Percentiles rank a stretch among this genome's conserved stretches.
phyloP scores from a whole-genome alignment of 805 yeast species.

The Suhomyces tanzawaensis region DNA sequence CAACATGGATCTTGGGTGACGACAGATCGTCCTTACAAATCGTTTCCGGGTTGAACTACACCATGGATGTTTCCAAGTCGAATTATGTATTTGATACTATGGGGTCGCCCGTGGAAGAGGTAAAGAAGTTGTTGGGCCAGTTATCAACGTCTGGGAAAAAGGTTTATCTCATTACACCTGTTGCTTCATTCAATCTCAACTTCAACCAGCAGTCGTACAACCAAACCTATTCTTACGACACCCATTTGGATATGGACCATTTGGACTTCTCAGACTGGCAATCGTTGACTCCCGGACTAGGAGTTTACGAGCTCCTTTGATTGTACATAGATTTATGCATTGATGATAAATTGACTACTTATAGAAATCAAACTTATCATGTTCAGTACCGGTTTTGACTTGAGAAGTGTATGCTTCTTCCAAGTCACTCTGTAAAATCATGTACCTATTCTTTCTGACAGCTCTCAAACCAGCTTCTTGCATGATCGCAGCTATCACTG shows the following conservation, averaged over 20 bases:
- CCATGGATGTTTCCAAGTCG: constrained; percentile 5
- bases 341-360: constrained; percentile 50
- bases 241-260: constrained; percentile 75
- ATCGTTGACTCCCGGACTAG: constrained; percentile 63
- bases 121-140: constrained; percentile 19
- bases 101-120: constrained; percentile 38
- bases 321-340: constrained; percentile 2
- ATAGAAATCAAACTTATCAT: constrained; percentile 96
- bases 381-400: constrained; percentile 93
- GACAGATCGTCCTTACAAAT: constrained; percentile 12
- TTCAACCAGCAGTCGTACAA: constrained; percentile 14
- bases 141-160: constrained; percentile 5
- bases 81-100: constrained; percentile 42
- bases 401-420: constrained; percentile 98
- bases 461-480: constrained; percentile 99
- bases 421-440: constrained; percentile 90
- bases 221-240: constrained; percentile 29
- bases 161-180: constrained; percentile 38
- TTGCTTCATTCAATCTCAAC: constrained; percentile 29
- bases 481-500: constrained; percentile 97
- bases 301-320: constrained; percentile 43
- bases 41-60: constrained; percentile 13
- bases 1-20: constrained; percentile 69
- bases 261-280: constrained; percentile 49
- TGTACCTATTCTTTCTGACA: constrained; percentile 96